Evolutionary conservation across 2,329 filamentous ascomycete genomes (phyloP).

Genomic region (Calonectria pseudoturangicola): DNA sequence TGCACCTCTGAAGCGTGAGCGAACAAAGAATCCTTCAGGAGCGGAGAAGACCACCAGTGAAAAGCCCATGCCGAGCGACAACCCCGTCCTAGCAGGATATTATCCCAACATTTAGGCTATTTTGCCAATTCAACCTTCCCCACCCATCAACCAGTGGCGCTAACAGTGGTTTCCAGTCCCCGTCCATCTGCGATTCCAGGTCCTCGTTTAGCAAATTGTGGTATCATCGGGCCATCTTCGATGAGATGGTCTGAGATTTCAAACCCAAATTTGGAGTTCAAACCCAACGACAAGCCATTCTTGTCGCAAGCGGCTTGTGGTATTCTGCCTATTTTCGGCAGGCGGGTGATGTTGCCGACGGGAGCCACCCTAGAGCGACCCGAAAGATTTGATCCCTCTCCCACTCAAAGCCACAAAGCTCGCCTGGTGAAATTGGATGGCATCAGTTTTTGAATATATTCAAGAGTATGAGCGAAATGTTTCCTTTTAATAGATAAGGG

Average conservation of each 20-base stretch:
- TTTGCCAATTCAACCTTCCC: neutral
- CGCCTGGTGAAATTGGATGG: neutral
- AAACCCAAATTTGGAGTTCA: neutral
- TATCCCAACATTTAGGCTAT: conserved; percentile 34
- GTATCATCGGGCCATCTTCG: conserved; percentile 19
- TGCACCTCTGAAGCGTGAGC: neutral
- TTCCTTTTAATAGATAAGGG: no score
- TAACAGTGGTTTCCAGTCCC: neutral
- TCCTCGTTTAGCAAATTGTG: conserved; percentile 5
- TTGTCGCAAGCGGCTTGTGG: neutral
- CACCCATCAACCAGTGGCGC: neutral
- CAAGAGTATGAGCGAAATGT: no score
- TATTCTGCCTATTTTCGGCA: conserved; percentile 21
- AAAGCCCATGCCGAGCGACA: neutral
- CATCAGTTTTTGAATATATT: no score
- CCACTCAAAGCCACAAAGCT: neutral
- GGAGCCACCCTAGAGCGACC: conserved; percentile 4
- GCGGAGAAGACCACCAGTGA: neutral
- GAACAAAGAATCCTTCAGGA: neutral
- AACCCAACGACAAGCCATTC: neutral
- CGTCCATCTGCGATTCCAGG: conserved; percentile 6
- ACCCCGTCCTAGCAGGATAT: neutral
- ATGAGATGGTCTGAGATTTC: neutral
- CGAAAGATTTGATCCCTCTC: neutral
- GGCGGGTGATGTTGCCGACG: neutral